Evolutionary conservation across 2,329 filamentous ascomycete species (phyloP).

Genomic region (Neopestalotiopsis sp.): DNA sequence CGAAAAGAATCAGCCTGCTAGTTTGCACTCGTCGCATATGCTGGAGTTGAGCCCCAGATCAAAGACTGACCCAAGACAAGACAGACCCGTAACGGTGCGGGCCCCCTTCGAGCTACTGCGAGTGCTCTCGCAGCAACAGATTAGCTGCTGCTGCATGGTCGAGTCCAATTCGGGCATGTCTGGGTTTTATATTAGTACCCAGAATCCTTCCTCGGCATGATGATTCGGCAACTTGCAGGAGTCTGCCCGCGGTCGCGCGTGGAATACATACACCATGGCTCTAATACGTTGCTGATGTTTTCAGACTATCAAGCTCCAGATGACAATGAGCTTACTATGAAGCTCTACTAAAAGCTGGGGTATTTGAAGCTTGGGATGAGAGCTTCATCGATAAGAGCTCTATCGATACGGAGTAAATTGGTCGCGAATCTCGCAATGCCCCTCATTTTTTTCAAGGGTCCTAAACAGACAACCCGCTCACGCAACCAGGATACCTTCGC

Average conservation of each 20-base stretch:
- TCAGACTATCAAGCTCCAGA: conserved; percentile 4
- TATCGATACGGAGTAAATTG: conserved; percentile 10
- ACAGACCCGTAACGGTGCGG: not conserved
- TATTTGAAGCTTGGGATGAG: not conserved
- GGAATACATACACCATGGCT: not conserved
- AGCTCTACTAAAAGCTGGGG: not conserved
- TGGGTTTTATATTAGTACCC: not conserved
- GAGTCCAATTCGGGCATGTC: not conserved
- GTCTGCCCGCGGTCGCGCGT: not conserved
- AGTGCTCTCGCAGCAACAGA: conserved; percentile 2
- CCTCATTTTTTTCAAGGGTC: conserved; percentile 18
- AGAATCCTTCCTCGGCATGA: not conserved
- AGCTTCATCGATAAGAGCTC: conserved; percentile 17
- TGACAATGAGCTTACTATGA: not conserved
- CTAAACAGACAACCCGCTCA: conserved; percentile 24
- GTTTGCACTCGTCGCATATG: no score
- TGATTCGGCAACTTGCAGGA: not conserved
- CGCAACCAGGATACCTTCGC: not conserved
- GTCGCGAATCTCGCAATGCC: conserved; percentile 26
- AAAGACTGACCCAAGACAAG: not conserved
- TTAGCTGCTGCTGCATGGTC: not conserved
- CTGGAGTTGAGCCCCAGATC: not conserved
- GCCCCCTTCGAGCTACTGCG: conserved; percentile 7
- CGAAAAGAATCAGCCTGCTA: no score
- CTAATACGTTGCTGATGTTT: not conserved